Evolutionary conservation across 768 basidiomycete genomes (phyloP), one percentile per base, ranked within the genome.

Genomic region (Termitomyces eurrhizus): DNA sequence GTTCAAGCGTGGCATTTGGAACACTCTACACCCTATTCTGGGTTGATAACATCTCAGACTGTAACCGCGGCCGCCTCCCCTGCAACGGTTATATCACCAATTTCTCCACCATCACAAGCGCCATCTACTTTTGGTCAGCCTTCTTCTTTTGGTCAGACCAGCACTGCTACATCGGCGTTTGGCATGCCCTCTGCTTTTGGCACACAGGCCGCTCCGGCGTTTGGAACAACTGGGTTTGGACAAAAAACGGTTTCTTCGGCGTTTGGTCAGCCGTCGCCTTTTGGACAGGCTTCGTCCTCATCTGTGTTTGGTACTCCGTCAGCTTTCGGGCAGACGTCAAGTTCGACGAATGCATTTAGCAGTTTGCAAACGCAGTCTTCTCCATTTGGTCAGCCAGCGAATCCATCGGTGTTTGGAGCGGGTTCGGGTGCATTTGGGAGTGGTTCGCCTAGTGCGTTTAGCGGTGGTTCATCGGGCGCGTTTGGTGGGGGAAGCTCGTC

Each of bases 1-100:
- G 57, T 93, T 26, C 81, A 85, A 52, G 91, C 78, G 4, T 93
- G 91, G 90, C 77, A 85, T 68, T 67, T 89, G 24, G 81, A 89
- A 41, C 83, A 88, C 67, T 74, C 77, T 8, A 80, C 79, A 45
- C 74, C 80, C 8, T 92, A 91, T 67, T 73, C 78, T 45, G 83
- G 83, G 33, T 83, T 91, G 79, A 68, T 79, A 7, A 63, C 60
- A n/a, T 57, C 64, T 12, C 48, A 61, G 3, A 59, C 69, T 37
- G 41, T 61, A 3, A 59, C 60, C 3, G 44, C 64, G 18, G 29
- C 62, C 58, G 49, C 61, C 2, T 32, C 56, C n/a, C 55, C 63
- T 32, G 45, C 65, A 11, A 21, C 64, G 35, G 18, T 64, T 24
- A 44, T 60, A 6, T 36, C 62, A 14, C n/a, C 57, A 21, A 46